A percentile compares a stretch with the other conserved stretches of the same genome.
phyloP scores from a whole-genome alignment of 441 rosid genomes.

The Populus hybrid region DNA sequence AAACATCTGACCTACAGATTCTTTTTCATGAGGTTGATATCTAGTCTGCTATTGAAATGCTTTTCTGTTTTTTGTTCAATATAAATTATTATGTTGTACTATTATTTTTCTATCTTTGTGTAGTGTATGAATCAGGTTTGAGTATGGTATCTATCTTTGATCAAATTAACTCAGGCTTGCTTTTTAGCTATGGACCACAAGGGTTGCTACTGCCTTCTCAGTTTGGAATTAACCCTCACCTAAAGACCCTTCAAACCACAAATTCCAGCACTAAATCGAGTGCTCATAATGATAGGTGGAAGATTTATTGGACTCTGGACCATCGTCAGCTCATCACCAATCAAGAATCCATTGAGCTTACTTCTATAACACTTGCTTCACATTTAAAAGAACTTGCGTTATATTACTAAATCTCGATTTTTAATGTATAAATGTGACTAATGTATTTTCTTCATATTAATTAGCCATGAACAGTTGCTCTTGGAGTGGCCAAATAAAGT shows the following conservation, averaged over 20 bases:
- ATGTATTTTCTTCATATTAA: not conserved
- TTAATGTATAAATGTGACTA: not conserved
- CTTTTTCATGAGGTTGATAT: slow-evolving; percentile 1
- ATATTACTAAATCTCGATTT: not conserved
- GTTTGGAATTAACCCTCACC: slow-evolving; percentile 1
- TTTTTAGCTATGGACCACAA: slow-evolving; percentile 11
- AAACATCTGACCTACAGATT: slow-evolving; percentile 4
- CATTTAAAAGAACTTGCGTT: not conserved
- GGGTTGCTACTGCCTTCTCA: not conserved
- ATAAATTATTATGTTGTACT: not conserved
- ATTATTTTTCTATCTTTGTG: not conserved
- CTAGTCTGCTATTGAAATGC: not conserved
- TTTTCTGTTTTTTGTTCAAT: not conserved
- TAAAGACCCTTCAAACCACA: not conserved
- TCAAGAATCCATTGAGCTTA: not conserved
- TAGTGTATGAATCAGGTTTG: not conserved
- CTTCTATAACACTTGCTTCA: not conserved
- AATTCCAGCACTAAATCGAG: slow-evolving; percentile 2
- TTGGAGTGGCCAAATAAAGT: not conserved
- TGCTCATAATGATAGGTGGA: slow-evolving; percentile 14
- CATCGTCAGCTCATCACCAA: not conserved
- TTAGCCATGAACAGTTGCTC: not conserved
- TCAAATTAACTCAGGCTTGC: not conserved
- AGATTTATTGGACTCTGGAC: not conserved
- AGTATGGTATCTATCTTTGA: not conserved